A percentile compares a stretch with the other conserved stretches of the same genome.
Evolutionary conservation across 108 stramenopile genomes (phyloP).

Genomic region (Cyclotella sp.): DNA sequence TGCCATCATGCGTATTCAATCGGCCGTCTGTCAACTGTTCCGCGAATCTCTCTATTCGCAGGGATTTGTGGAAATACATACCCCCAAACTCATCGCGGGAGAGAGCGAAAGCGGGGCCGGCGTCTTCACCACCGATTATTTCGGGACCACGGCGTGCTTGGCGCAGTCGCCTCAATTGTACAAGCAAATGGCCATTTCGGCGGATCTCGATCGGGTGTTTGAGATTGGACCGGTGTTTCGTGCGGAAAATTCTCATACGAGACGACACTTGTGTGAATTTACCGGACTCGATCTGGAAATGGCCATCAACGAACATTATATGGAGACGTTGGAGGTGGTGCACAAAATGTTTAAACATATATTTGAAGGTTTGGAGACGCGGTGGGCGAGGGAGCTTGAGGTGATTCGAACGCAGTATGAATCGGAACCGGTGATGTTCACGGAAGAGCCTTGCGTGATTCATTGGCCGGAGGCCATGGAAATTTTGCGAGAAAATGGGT

Average conservation of each 20-base stretch:
- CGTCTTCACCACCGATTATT: slow-evolving; percentile 97
- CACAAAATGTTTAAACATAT: slow-evolving; percentile 96
- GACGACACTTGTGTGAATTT: slow-evolving; percentile 99
- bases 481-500: slow-evolving; percentile 75
- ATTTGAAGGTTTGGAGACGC: slow-evolving; percentile 92
- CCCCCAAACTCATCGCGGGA: slow-evolving; percentile 98
- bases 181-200: slow-evolving; percentile 98
- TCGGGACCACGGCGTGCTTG: slow-evolving; percentile 94
- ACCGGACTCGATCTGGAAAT: slow-evolving; percentile 99
- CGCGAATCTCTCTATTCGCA: slow-evolving; percentile 90
- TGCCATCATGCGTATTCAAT: slow-evolving; percentile 96
- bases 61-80: slow-evolving; percentile 97
- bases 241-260: slow-evolving; percentile 97
- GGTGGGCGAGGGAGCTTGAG: slow-evolving; percentile 89
- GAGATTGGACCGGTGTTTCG: slow-evolving; percentile 99
- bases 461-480: slow-evolving; percentile 97
- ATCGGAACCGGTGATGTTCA: slow-evolving; percentile 94
- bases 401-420: slow-evolving; percentile 95
- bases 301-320: slow-evolving; percentile 98
- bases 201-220: slow-evolving; percentile 98
- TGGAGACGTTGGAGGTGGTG: slow-evolving; percentile 98
- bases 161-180: slow-evolving; percentile 99
- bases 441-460: slow-evolving; percentile 94
- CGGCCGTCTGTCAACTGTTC: slow-evolving; percentile 94
- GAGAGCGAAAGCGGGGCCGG: slow-evolving; percentile 97